A percentile compares a stretch with the other conserved stretches of the same genome.
Conservation (phyloP, 257 asterid genomes). For the Perilla frutescens region DNA sequence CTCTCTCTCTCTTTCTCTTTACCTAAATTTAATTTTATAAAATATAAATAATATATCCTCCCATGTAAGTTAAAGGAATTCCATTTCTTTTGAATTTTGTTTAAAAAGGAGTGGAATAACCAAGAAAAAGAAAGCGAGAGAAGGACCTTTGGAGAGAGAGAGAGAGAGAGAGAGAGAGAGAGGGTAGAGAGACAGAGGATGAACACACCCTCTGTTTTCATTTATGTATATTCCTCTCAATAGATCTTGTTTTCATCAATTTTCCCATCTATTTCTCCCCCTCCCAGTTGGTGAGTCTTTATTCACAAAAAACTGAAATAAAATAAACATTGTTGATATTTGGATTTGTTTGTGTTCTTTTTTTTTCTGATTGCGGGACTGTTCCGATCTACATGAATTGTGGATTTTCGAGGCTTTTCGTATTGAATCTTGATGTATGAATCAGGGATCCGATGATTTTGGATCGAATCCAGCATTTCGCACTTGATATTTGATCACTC, state of each 20-base stretch:
- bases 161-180: conserved; percentile 43
- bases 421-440: conserved; percentile 60
- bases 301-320: conserved; percentile 10
- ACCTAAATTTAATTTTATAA: conserved; percentile 13
- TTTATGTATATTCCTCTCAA: conserved; percentile 58
- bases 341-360: background rate
- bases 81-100: conserved; percentile 48
- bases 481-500: conserved; percentile 60
- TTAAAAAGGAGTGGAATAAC: conserved; percentile 55
- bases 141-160: conserved; percentile 43
- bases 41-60: conserved; percentile 40
- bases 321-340: conserved; percentile 22
- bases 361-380: conserved; percentile 39
- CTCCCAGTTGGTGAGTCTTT: conserved; percentile 48
- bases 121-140: conserved; percentile 49
- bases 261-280: conserved; percentile 43
- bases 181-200: conserved; percentile 55
- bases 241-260: conserved; percentile 69
- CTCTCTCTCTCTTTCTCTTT: conserved; percentile 27
- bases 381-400: conserved; percentile 62
- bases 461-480: conserved; percentile 56
- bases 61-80: conserved; percentile 43
- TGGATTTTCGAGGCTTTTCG: conserved; percentile 44
- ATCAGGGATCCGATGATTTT: conserved; percentile 72
- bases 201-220: conserved; percentile 68